phyloP scores from a whole-genome alignment of 331 rosid genomes.

The Cydonia oblonga region DNA sequence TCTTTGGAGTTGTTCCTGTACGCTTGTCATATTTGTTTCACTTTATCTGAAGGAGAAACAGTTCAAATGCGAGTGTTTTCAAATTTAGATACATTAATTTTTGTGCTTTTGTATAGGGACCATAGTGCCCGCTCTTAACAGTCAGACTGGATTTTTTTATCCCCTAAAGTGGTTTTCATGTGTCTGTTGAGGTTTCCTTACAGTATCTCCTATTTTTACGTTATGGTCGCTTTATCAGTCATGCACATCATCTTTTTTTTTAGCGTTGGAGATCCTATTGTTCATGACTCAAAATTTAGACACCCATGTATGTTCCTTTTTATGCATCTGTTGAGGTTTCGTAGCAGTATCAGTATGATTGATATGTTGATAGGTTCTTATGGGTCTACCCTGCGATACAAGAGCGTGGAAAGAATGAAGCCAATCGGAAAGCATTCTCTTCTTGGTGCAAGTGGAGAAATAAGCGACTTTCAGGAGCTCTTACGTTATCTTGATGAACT shows the following conservation, averaged over 20 bases:
- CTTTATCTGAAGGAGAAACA: background rate
- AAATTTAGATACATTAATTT: background rate
- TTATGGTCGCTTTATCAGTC: background rate
- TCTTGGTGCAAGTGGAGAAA: constrained; percentile 17
- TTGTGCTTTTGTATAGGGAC: too few relatives aligned
- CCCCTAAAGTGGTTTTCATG: too few relatives aligned
- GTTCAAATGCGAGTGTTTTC: background rate
- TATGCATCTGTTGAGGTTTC: background rate
- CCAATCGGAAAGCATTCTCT: constrained; percentile 76
- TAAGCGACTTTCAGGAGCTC: constrained; percentile 78
- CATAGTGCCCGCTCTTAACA: background rate
- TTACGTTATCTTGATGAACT: constrained; percentile 59
- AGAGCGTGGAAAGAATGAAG: constrained; percentile 65
- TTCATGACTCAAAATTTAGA: background rate
- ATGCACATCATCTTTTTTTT: background rate
- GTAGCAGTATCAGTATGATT: background rate
- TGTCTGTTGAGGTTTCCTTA: too few relatives aligned
- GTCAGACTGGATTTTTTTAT: background rate
- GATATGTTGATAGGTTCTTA: constrained; percentile 43
- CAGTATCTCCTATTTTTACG: too few relatives aligned
- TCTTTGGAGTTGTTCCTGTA: background rate
- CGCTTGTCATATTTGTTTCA: background rate
- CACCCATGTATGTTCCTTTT: background rate
- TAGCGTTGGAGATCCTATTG: background rate
- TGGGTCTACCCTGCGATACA: constrained; percentile 78